Base-by-base conservation (phyloP, 306 rosid species). In the Astragalus glycyphyllos region DNA sequence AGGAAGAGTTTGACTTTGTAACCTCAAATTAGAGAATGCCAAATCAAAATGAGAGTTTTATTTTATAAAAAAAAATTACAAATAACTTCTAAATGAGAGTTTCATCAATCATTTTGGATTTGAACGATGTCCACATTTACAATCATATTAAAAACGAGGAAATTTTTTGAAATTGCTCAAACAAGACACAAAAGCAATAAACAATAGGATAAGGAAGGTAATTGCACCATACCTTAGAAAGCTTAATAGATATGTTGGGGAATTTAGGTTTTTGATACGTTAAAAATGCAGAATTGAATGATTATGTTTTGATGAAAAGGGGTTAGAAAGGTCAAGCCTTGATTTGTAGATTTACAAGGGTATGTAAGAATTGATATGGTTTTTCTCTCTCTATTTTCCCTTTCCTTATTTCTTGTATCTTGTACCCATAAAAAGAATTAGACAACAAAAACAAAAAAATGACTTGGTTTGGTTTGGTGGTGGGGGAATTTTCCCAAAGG, bases 401-500 rank as follows among this genome's bases (percentile, higher is more conserved):
- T 66, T 65, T 59, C 53, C 51, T 77, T 59, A 48, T 60, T 75
- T 26, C 20, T 46, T 57, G 68, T n/a, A 17, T 49, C 2, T 32
- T 37, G 63, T 38, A 32, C 1, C 75, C 77, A 78, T 72, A 79
- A 86, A 81, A 80, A 80, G 82, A 73, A 78, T 63, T 62, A 58
- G 35, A 78, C 42, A 76, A 69, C 66, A 69, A 69, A 74, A 29
- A 49, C 6, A 84, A 49, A 12, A 45, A 81, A 58, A 79, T 62
- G 82, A 88, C 83, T 82, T 44, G 84, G 88, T 69, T 82, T 44
- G 84, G 88, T 69, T 78, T 59, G 77, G 68, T 35, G 76, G 77
- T 76, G 55, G 42, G 64, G 75, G 76, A 61, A 69, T 56, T 69
- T 70, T 57, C 64, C 61, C 11, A 53, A 44, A 79, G 89, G 88